These are phyloP conservation scores for Coniferiporia sulphurascens DNA, from an alignment of 1,284 basidiomycete genomes.

Conservation along the genomic window DNA sequence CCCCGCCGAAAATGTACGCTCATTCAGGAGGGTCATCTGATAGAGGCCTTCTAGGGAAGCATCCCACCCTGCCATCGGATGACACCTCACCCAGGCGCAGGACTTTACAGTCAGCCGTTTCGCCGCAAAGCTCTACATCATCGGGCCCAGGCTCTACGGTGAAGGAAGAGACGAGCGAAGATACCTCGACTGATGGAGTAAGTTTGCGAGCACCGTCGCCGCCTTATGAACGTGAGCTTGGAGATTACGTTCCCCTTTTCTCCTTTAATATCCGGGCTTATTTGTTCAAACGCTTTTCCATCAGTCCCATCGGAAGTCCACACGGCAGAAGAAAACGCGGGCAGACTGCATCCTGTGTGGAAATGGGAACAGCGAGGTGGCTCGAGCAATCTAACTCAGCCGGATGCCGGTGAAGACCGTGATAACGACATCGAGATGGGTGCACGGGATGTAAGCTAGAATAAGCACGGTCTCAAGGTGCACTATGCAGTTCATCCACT, in stretches of 20 bases:
- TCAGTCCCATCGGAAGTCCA: not conserved
- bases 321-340: not conserved
- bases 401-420: not conserved
- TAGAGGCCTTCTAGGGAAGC: not conserved
- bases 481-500: not conserved
- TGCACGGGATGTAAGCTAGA: not conserved
- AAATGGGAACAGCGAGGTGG: slow-evolving; percentile 15
- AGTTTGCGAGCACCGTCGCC: not conserved
- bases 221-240: not conserved
- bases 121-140: not conserved
- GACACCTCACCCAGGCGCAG: slow-evolving; percentile 6
- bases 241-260: too few relatives aligned
- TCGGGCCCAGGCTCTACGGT: not conserved
- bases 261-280: too few relatives aligned
- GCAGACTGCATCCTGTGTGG: slow-evolving; percentile 18
- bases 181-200: not conserved
- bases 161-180: not conserved
- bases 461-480: not conserved
- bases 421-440: not conserved
- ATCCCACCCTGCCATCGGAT: slow-evolving; percentile 3
- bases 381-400: not conserved
- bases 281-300: not conserved
- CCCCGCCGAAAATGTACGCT: slow-evolving; percentile 10
- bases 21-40: not conserved
- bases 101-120: not conserved